phyloP scores from a whole-genome alignment of 2,329 filamentous ascomycete species.

The Sporothrix euskadiensis region DNA sequence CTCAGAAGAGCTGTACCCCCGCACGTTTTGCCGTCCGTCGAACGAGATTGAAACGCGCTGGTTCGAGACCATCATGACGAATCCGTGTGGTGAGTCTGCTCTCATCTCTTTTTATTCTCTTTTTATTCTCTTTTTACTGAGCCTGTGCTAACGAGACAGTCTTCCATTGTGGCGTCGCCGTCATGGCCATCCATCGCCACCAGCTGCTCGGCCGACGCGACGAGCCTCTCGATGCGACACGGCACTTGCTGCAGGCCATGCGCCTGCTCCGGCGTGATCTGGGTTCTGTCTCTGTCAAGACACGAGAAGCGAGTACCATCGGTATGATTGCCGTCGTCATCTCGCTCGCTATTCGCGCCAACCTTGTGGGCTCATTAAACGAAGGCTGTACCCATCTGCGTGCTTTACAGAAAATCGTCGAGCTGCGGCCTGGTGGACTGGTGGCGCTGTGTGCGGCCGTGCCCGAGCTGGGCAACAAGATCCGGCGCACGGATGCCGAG shows the following conservation, averaged over 20 bases:
- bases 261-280: slow-evolving; percentile 8
- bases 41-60: slow-evolving; percentile 9
- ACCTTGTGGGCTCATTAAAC: not conserved
- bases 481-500: not conserved
- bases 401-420: not conserved
- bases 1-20: slow-evolving; percentile 17
- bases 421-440: slow-evolving; percentile 8
- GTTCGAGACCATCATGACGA: slow-evolving; percentile 17
- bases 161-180: slow-evolving; percentile 14
- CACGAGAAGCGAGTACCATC: not conserved
- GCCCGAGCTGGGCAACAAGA: slow-evolving; percentile 21
- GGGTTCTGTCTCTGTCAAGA: not conserved
- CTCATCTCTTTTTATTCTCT: not conserved
- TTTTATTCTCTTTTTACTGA: not conserved
- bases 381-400: slow-evolving; percentile 12
- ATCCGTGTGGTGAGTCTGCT: slow-evolving; percentile 6
- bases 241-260: slow-evolving; percentile 19
- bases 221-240: slow-evolving; percentile 14
- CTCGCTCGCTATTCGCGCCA: slow-evolving; percentile 21
- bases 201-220: slow-evolving; percentile 16
- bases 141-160: not conserved
- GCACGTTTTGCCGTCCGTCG: not conserved
- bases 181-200: slow-evolving; percentile 10
- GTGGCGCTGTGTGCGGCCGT: slow-evolving; percentile 8
- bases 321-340: not conserved